Evolutionary conservation across 73 alveolate genomes (phyloP), one percentile per base, ranked within the genome.

Genomic region (Stentor roeselii): DNA sequence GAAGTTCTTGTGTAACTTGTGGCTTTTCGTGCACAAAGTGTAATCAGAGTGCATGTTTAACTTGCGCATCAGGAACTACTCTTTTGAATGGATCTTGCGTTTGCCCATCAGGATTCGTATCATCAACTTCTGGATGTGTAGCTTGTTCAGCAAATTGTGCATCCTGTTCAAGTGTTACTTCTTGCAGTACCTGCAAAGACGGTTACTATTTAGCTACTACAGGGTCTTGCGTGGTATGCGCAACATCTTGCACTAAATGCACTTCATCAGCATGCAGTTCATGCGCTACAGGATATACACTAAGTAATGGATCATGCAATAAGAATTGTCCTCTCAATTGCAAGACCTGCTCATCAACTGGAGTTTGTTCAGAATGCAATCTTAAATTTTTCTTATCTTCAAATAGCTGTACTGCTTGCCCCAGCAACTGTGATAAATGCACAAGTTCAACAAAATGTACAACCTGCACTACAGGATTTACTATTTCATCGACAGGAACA

Each of bases 221-320:
- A 50, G 21, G 21, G 6, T 50, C 67, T 50, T 50, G 67, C 21
- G 21, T 50, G 21, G 30, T 11, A 50, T 50, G 67, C 21, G 67
- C 67, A 50, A 21, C 67, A 50, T 6, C 30, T 21, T 50, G 67
- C 21, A 50, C 67, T 11, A 21, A 6, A 50, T 50, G 67, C 21
- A 50, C 67, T 50, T 50, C 67, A 11, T 6, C 67, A 50, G 67
- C 67, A 50, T 50, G 67, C 67, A 50, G 67, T 50, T 11, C 67
- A 6, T 50, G 67, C 67, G 6, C 67, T 11, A 11, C 67, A 50
- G 67, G 67, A 50, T 50, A 50, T 50, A 50, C 67, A 11, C 67
- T 50, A 11, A 50, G 30, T 50, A 50, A 50, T 50, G 67, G 67
- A 50, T 6, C 21, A 50, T 50, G 67, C 21, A 21, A 11, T 50